Evolutionary conservation across 176 grass and related monocot genomes (phyloP), one percentile per base, ranked within the genome.

Genomic region (Carex myosuroides): DNA sequence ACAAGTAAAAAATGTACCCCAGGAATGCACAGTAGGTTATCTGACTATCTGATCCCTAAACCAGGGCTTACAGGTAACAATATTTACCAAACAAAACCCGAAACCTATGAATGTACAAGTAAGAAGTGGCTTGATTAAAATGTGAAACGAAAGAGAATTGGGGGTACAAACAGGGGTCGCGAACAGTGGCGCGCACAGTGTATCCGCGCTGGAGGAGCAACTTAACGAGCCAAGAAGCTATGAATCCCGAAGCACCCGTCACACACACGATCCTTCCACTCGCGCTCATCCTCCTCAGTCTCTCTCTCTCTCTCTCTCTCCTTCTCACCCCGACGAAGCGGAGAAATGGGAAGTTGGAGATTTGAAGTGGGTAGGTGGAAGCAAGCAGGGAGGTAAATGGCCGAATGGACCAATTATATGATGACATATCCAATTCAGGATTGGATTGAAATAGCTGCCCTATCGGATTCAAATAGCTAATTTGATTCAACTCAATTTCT

Each of bases 161-260:
- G 42, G 44, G 61, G 37, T 30, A 73, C 63, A 7, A 60, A 90
- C 93, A 24, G 86, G 93, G 90, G 65, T 92, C 88, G 17, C 92
- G 87, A 62, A 92, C 20, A 10, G 89, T 89, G 84, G 86, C 92
- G 78, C 87, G 83, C 26, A 94, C 89, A 54, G 70, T 81, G 60
- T 91, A 91, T 72, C 89, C 89, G 2, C 84, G 68, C 46, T 87
- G 87, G 50, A 94, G 87, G 46, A 94, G 87, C 54, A 91, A 82
- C 64, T 91, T 91, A 3, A 91, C 87, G 71, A 94, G 81, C 89
- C 89, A 91, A 5, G 89, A 88, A 29, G 86, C 90, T 32, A 90
- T 76, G 80, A 84, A 94, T 20, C 92, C 87, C 11, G 87, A 86
- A 64, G 85, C 87, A 16, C 92, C 85, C 3, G 87, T 94, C 68